Percentiles rank a stretch among this genome's conserved stretches.
Conservation (phyloP, 306 rosid genomes). For the Glycyrrhiza uralensis region DNA sequence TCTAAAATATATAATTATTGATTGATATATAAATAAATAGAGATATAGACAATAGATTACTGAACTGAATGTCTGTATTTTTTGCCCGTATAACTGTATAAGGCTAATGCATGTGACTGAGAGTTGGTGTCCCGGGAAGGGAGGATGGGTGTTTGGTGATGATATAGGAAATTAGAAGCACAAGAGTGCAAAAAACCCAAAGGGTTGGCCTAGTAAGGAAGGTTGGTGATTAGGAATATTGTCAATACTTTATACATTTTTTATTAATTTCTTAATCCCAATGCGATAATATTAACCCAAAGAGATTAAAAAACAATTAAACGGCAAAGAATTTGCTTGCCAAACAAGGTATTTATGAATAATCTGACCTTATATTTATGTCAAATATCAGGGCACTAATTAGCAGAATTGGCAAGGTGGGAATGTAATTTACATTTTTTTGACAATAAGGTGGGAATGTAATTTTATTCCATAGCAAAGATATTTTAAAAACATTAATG, state of each 20-base stretch:
- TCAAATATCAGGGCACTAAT: not conserved
- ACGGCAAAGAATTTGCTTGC: too few relatives aligned
- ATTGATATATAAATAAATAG: not conserved
- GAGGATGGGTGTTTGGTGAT: conserved; percentile 10
- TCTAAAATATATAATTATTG: not conserved
- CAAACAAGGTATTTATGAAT: too few relatives aligned
- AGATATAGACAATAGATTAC: not conserved
- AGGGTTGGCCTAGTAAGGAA: not conserved
- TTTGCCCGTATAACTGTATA: conserved; percentile 19
- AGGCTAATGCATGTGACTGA: conserved; percentile 30
- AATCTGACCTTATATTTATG: not conserved
- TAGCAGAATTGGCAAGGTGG: not conserved
- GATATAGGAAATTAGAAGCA: not conserved
- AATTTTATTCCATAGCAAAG: too few relatives aligned
- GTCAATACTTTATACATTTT: not conserved
- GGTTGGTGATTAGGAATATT: not conserved
- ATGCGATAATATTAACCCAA: not conserved
- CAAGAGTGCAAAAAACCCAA: not conserved
- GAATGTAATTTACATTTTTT: too few relatives aligned
- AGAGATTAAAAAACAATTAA: too few relatives aligned
- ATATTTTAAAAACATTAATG: too few relatives aligned
- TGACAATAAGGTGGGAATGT: too few relatives aligned
- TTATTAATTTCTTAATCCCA: not conserved
- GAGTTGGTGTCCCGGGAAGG: not conserved
- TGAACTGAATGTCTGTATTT: conserved; percentile 40